A percentile compares a stretch with the other conserved stretches of the same genome.
These are phyloP conservation scores for Pseudocercospora eumusae DNA, from an alignment of 2,329 filamentous ascomycete species.

Conservation along the genomic window DNA sequence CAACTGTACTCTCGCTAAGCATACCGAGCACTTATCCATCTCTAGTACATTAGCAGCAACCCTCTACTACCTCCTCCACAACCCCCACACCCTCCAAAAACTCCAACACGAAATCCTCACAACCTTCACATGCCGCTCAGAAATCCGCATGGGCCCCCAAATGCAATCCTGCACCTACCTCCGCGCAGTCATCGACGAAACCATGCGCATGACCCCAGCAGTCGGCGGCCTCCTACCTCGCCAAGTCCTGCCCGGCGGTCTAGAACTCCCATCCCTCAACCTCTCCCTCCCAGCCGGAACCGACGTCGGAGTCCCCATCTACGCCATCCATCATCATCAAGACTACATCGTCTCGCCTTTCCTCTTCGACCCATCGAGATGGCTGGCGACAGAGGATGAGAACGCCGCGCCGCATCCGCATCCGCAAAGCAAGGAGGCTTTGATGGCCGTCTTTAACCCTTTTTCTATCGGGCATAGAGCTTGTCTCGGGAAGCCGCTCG, in stretches of 20 bases:
- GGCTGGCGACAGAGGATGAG: conserved; percentile 24
- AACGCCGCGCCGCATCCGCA: conserved; percentile 18
- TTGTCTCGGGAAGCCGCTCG: conserved; percentile 65
- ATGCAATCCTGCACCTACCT: conserved; percentile 47
- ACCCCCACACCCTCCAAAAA: conserved; percentile 39
- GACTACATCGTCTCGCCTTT: conserved; percentile 36
- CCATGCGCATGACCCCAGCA: conserved; percentile 50
- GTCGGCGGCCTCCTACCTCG: conserved; percentile 42
- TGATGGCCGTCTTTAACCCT: conserved; percentile 69
- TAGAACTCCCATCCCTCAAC: conserved; percentile 38
- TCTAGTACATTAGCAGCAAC: conserved; percentile 35
- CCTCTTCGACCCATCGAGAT: conserved; percentile 35
- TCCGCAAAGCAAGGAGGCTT: conserved; percentile 22
- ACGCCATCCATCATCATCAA: conserved; percentile 42
- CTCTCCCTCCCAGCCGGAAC: conserved; percentile 42
- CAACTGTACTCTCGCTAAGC: conserved; percentile 29
- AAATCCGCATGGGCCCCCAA: conserved; percentile 36
- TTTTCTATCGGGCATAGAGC: conserved; percentile 70
- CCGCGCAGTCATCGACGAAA: conserved; percentile 51
- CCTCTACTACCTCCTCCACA: conserved; percentile 50
- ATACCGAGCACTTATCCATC: not conserved
- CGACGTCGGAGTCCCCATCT: conserved; percentile 40
- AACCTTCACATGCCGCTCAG: conserved; percentile 39
- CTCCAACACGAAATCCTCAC: conserved; percentile 40
- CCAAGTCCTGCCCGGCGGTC: conserved; percentile 38